phyloP scores from a whole-genome alignment of 1,284 basidiomycete genomes.

The Testicularia cyperi region DNA sequence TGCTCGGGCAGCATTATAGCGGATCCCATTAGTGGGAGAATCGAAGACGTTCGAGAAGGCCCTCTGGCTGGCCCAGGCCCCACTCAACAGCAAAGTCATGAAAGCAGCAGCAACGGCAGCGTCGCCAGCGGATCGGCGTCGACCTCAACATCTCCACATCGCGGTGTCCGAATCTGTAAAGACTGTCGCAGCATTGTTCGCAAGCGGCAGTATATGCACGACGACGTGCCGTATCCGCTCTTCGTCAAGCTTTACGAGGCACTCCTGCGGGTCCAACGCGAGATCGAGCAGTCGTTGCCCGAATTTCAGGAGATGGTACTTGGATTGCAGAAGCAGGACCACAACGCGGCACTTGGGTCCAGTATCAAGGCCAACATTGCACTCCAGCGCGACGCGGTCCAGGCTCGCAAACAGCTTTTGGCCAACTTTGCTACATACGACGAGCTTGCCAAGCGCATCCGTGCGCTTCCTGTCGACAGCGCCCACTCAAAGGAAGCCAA shows the following conservation, averaged over 20 bases:
- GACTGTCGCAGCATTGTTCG: constrained; percentile 76
- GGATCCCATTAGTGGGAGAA: constrained; percentile 28
- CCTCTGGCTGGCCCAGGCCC: constrained; percentile 3
- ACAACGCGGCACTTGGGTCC: constrained; percentile 45
- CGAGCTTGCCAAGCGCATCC: constrained; percentile 79
- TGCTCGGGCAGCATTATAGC: constrained; percentile 45
- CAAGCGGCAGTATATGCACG: constrained; percentile 76
- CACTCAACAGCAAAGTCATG: constrained; percentile 3
- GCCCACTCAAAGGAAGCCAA: constrained; percentile 1
- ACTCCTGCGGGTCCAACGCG: constrained; percentile 75
- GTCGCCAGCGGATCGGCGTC: too few relatives aligned
- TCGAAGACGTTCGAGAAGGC: constrained; percentile 37
- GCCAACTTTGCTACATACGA: constrained; percentile 86
- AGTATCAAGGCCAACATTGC: constrained; percentile 49
- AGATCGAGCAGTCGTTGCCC: constrained; percentile 71
- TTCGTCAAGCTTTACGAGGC: constrained; percentile 64
- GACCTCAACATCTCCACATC: too few relatives aligned
- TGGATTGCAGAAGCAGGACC: constrained; percentile 63
- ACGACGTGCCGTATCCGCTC: constrained; percentile 68
- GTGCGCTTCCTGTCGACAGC: constrained; percentile 66
- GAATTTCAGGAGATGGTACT: constrained; percentile 72
- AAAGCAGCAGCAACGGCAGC: too few relatives aligned
- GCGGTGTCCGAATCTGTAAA: constrained; percentile 69
- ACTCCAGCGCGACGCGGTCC: constrained; percentile 66
- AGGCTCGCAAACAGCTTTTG: constrained; percentile 75